phyloP scores from a whole-genome alignment of 495 filamentous ascomycete genomes.

The Mytilinidion resinicola region DNA sequence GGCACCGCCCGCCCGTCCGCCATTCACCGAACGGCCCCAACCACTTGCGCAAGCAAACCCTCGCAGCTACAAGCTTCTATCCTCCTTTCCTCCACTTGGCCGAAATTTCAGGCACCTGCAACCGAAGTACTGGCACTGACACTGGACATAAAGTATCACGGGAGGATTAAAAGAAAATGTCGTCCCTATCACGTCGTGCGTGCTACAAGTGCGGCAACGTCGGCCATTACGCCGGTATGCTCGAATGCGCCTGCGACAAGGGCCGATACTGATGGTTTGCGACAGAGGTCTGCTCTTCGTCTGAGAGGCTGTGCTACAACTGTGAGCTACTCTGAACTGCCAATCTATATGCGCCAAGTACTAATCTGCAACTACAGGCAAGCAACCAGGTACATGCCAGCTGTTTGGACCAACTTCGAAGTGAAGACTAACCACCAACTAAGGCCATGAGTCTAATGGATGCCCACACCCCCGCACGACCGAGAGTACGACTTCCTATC shows the following conservation, averaged over 20 bases:
- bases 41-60: conserved; percentile 1
- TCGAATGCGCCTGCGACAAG: neutral
- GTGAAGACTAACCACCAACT: conserved; percentile 2
- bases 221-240: conserved; percentile 85
- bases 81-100: no score
- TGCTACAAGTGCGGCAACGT: conserved; percentile 99
- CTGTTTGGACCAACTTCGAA: neutral
- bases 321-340: conserved; percentile 51
- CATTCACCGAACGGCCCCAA: neutral
- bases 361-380: conserved; percentile 37
- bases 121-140: neutral
- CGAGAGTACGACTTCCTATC: conserved; percentile 56
- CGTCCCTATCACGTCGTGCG: conserved; percentile 91
- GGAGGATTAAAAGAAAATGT: conserved; percentile 48
- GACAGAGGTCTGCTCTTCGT: conserved; percentile 87
- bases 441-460: conserved; percentile 94
- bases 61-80: neutral
- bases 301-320: conserved; percentile 98
- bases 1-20: neutral
- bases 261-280: neutral
- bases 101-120: neutral
- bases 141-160: conserved; percentile 1
- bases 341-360: conserved; percentile 41
- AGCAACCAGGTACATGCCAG: conserved; percentile 33
- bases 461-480: conserved; percentile 95